Evolutionary conservation across 345 rosid species (phyloP).

Genomic region (Camelina neglecta): DNA sequence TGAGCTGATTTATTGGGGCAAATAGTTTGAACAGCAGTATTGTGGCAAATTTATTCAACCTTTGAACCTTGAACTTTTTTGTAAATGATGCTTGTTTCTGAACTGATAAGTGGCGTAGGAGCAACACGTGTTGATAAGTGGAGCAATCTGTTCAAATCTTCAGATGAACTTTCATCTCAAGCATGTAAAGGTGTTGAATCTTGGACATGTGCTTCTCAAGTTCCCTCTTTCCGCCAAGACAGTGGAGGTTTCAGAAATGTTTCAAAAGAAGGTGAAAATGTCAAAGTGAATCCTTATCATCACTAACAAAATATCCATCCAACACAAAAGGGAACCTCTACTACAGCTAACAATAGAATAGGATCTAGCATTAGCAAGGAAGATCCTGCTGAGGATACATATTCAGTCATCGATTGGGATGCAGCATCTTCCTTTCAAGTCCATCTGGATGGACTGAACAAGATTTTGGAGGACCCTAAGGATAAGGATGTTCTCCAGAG

Average conservation of each 20-base stretch:
- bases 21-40: no score
- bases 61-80: no score
- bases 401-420: slow-evolving; percentile 36
- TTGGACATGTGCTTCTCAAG: slow-evolving; percentile 29
- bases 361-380: slow-evolving; percentile 30
- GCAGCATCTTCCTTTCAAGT: slow-evolving; percentile 23
- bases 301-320: no score
- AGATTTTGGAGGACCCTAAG: slow-evolving; percentile 30
- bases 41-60: no score
- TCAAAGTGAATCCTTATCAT: no score
- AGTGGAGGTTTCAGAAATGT: no score
- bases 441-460: slow-evolving; percentile 32
- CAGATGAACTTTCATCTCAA: slow-evolving; percentile 31
- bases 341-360: background rate
- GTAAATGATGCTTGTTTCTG: background rate
- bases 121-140: slow-evolving; percentile 34
- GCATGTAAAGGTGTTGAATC: slow-evolving; percentile 24
- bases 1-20: background rate
- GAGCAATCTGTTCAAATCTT: slow-evolving; percentile 38
- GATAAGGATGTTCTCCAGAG: slow-evolving; percentile 22
- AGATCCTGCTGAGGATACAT: slow-evolving; percentile 22
- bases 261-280: no score
- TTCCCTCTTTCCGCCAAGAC: no score
- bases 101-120: slow-evolving; percentile 26
- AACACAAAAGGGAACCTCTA: no score